phyloP scores from a whole-genome alignment of 306 rosid species.

The Acacia confusa region DNA sequence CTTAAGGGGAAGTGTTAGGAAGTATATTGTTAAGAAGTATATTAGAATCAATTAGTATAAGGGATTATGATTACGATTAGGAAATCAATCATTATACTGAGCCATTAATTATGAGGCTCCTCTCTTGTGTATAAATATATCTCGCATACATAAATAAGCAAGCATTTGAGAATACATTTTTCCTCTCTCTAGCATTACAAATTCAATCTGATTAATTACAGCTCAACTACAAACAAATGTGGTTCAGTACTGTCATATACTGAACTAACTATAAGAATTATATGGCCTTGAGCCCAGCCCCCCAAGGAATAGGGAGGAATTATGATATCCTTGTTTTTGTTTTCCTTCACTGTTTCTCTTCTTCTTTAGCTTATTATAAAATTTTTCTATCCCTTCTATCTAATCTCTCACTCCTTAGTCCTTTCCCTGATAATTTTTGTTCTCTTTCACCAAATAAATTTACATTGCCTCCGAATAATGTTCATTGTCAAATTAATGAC shows the following conservation, averaged over 20 bases:
- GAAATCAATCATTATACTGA: no score
- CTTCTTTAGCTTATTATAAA: neutral
- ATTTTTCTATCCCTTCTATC: neutral
- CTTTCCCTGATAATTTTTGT: neutral
- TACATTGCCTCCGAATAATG: constrained; percentile 9
- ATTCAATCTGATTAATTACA: neutral
- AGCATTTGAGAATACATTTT: no score
- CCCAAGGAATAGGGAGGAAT: neutral
- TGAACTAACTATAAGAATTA: neutral
- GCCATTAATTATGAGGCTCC: no score
- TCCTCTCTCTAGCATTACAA: no score
- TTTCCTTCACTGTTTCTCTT: neutral
- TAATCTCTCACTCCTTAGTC: neutral
- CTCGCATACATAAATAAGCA: no score
- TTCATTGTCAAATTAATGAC: constrained; percentile 7
- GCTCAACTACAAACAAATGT: neutral
- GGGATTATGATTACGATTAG: no score
- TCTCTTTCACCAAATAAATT: neutral
- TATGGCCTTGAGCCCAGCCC: neutral
- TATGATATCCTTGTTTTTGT: neutral
- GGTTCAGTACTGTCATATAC: neutral
- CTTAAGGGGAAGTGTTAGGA: no score
- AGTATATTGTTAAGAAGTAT: no score
- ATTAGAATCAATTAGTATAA: no score
- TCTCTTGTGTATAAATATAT: no score